Conservation (phyloP, 768 basidiomycete genomes). For the Pleurotus citrinopileatus region DNA sequence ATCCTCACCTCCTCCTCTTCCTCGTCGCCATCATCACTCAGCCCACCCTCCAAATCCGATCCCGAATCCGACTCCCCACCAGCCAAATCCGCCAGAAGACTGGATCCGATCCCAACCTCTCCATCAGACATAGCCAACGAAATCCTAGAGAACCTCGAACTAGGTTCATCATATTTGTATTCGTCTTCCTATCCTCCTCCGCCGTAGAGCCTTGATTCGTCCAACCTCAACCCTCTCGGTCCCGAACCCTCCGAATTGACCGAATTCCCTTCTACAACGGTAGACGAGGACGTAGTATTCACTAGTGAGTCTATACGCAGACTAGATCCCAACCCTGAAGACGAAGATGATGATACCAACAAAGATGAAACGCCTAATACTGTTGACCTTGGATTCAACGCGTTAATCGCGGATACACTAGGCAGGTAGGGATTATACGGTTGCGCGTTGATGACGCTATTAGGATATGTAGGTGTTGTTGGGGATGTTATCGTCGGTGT, state of each 20-base stretch:
- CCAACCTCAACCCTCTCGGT: too few relatives aligned
- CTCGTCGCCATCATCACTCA: conserved; percentile 17
- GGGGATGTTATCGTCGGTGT: conserved; percentile 19
- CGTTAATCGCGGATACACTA: neutral
- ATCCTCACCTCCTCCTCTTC: conserved; percentile 14
- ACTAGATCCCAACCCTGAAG: too few relatives aligned
- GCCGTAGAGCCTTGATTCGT: too few relatives aligned
- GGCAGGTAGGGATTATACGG: neutral
- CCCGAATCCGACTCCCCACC: too few relatives aligned
- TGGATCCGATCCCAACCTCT: too few relatives aligned
- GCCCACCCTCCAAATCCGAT: conserved; percentile 23
- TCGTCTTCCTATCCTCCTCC: too few relatives aligned
- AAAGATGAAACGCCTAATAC: neutral
- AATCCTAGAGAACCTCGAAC: conserved; percentile 17
- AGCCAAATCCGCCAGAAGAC: conserved; percentile 52
- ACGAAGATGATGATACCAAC: neutral
- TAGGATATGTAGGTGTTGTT: conserved; percentile 1
- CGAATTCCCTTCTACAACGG: neutral
- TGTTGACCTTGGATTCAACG: neutral
- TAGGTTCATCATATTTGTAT: conserved; percentile 15
- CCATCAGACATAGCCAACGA: conserved; percentile 43
- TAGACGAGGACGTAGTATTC: neutral
- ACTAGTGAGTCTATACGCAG: neutral
- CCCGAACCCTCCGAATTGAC: too few relatives aligned
- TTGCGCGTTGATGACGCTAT: conserved; percentile 12